Evolutionary conservation across 108 stramenopile genomes (phyloP).

Genomic region (Fragilaria crotonensis): DNA sequence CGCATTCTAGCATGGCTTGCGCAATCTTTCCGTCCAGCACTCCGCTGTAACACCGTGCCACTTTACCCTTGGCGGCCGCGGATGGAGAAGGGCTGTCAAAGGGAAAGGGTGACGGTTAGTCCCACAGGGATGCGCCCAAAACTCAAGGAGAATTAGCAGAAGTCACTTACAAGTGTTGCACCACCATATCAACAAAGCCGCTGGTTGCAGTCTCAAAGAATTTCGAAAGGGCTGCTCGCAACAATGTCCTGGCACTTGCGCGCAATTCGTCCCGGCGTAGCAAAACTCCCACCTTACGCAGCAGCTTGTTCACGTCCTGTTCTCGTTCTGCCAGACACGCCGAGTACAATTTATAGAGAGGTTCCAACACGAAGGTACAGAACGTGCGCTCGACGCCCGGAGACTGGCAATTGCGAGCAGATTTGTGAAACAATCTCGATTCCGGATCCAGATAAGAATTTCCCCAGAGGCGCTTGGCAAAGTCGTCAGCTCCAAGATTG

Average conservation of each 20-base stretch:
- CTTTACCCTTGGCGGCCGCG: slow-evolving; percentile 73
- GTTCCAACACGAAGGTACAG: slow-evolving; percentile 88
- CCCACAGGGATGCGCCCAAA: too few species aligned
- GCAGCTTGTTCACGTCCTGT: slow-evolving; percentile 49
- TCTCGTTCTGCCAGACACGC: slow-evolving; percentile 91
- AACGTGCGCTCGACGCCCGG: slow-evolving; percentile 68
- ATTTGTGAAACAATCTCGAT: slow-evolving; percentile 47
- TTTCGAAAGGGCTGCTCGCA: slow-evolving; percentile 71
- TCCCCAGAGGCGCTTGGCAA: slow-evolving; percentile 90
- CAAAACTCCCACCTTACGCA: slow-evolving; percentile 79
- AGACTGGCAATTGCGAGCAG: slow-evolving; percentile 36
- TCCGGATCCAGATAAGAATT: slow-evolving; percentile 78
- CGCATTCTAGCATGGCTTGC: slow-evolving; percentile 73
- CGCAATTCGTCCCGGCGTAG: slow-evolving; percentile 72
- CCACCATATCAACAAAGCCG: slow-evolving; percentile 81
- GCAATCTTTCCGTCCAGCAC: slow-evolving; percentile 34
- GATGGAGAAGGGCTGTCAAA: slow-evolving; percentile 73
- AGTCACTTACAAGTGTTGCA: slow-evolving; percentile 49
- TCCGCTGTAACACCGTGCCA: slow-evolving; percentile 66
- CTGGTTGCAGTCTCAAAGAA: slow-evolving; percentile 71
- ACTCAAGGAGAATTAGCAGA: slow-evolving; percentile 2
- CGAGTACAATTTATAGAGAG: slow-evolving; percentile 95
- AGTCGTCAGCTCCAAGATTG: slow-evolving; percentile 62
- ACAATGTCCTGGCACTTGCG: slow-evolving; percentile 73
- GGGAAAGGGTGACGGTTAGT: not conserved